Conservation (phyloP, 2,329 filamentous ascomycete genomes). For the Zarea fungicola region DNA sequence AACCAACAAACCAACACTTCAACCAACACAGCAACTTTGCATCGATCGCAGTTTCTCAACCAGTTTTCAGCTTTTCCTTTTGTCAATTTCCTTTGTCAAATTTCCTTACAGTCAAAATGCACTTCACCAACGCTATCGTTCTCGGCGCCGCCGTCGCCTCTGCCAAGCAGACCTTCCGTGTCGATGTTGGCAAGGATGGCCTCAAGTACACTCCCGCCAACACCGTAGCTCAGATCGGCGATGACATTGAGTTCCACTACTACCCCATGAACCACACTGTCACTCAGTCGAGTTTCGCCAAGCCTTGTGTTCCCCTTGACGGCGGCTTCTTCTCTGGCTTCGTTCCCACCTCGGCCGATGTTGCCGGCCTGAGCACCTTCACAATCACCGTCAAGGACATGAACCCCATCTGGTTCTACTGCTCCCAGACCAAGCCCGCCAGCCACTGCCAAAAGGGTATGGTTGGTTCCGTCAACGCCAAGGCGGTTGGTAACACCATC, state of each 20-base stretch:
- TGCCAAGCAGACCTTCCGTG: conserved; percentile 35
- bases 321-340: conserved; percentile 43
- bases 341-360: conserved; percentile 31
- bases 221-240: conserved; percentile 43
- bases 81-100: no score
- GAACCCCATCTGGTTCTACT: conserved; percentile 41
- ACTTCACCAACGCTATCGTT: neutral
- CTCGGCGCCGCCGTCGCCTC: neutral
- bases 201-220: conserved; percentile 47
- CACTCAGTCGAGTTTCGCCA: conserved; percentile 35
- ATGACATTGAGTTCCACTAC: conserved; percentile 51
- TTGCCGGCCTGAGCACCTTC: conserved; percentile 38
- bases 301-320: conserved; percentile 37
- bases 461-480: conserved; percentile 11
- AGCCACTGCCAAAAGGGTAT: conserved; percentile 39
- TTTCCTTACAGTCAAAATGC: conserved; percentile 4
- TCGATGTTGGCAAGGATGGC: conserved; percentile 39
- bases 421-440: conserved; percentile 36
- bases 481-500: conserved; percentile 3
- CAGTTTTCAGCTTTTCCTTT: no score
- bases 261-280: conserved; percentile 47
- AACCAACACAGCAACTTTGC: no score
- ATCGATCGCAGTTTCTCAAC: no score
- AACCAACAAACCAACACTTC: no score
- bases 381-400: conserved; percentile 37